phyloP scores from a whole-genome alignment of 208 protist genomes.

The Wallacemonas sp. region DNA sequence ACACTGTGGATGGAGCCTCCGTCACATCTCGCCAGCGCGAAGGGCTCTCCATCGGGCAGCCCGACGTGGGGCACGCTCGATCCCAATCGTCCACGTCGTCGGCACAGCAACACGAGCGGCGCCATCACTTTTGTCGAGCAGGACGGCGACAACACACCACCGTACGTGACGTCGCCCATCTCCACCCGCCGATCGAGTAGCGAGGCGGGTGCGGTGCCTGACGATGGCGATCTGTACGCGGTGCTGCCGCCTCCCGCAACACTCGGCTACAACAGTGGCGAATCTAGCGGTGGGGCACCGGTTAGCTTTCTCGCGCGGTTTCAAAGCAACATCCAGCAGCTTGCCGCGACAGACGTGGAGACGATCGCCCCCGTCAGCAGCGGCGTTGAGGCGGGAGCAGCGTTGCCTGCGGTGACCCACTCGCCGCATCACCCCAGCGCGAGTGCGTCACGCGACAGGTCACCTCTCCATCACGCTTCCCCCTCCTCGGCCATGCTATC shows the following conservation, averaged over 20 bases:
- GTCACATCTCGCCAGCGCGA: no score
- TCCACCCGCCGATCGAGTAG: slow-evolving; percentile 1
- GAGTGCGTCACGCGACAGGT: no score
- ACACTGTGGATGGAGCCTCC: neutral
- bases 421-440: no score
- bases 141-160: neutral
- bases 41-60: neutral
- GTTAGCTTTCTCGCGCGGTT: slow-evolving; percentile 1
- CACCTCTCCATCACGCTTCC: no score
- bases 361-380: neutral
- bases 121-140: slow-evolving; percentile 5
- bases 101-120: neutral
- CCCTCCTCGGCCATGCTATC: no score
- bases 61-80: neutral
- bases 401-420: no score
- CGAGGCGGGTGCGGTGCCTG: neutral
- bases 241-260: no score
- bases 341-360: neutral
- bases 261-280: neutral
- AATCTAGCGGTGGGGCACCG: neutral
- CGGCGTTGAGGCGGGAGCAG: no score
- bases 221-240: neutral
- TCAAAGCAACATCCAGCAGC: slow-evolving; percentile 5
- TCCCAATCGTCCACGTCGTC: neutral
- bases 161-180: neutral